A percentile compares a stretch with the other conserved stretches of the same genome.
Evolutionary conservation across 768 basidiomycete genomes (phyloP).

Genomic region (Arthromyces matolae): DNA sequence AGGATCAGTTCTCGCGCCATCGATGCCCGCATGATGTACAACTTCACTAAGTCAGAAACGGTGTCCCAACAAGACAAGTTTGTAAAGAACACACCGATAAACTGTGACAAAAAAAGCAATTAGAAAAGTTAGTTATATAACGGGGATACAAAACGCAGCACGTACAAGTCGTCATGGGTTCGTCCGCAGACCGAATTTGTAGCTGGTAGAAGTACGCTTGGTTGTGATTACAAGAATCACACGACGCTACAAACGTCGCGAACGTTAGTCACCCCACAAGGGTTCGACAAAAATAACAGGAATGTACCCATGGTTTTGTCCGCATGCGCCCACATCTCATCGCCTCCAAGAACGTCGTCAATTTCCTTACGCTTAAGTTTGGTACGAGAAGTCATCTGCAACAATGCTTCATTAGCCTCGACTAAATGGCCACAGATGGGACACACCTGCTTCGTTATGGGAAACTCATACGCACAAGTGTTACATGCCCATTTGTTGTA

Average conservation of each 20-base stretch:
- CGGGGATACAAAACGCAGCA: conserved; percentile 13
- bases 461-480: conserved; percentile 93
- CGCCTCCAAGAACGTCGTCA: conserved; percentile 94
- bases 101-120: conserved; percentile 33
- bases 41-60: conserved; percentile 26
- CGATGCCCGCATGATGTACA: conserved; percentile 61
- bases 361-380: conserved; percentile 84
- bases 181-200: conserved; percentile 92
- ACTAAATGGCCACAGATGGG: no score
- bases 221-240: conserved; percentile 78
- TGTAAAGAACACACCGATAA: conserved; percentile 56
- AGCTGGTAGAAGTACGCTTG: conserved; percentile 93
- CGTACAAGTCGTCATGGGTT: conserved; percentile 78
- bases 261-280: background rate
- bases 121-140: background rate
- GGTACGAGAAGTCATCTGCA: conserved; percentile 90
- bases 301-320: conserved; percentile 81
- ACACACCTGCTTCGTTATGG: conserved; percentile 82
- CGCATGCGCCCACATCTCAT: conserved; percentile 91
- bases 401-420: background rate
- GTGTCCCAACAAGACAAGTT: background rate
- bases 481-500: conserved; percentile 94
- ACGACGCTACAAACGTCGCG: conserved; percentile 44
- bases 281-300: background rate
- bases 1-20: conserved; percentile 65